A percentile compares a stretch with the other conserved stretches of the same genome.
Conservation (phyloP, 345 rosid species). For the Aquilaria malaccensis region DNA sequence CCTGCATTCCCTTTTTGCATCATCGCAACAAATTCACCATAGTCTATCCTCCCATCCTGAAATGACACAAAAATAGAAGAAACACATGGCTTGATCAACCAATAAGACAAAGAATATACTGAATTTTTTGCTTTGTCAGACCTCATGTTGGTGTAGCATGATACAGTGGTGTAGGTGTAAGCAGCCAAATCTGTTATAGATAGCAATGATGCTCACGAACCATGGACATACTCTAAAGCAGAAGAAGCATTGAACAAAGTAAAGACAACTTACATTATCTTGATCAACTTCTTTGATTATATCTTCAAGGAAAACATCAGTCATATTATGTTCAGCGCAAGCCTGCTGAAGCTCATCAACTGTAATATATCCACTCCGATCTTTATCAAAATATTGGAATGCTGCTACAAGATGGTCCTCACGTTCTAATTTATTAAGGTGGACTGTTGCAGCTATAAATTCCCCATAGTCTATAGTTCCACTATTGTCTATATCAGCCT, state of each 20-base stretch:
- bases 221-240: no score
- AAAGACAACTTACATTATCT: conserved; percentile 65
- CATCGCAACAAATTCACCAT: conserved; percentile 97
- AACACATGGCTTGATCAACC: background rate
- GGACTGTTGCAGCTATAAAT: conserved; percentile 95
- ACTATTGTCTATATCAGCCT: conserved; percentile 98
- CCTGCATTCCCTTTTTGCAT: conserved; percentile 98
- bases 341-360: conserved; percentile 97
- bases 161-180: no score
- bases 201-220: no score
- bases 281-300: conserved; percentile 94
- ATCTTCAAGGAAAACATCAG: conserved; percentile 83
- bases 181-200: background rate
- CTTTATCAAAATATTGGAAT: conserved; percentile 90
- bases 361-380: conserved; percentile 90
- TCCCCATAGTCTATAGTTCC: conserved; percentile 96
- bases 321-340: conserved; percentile 88
- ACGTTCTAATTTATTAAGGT: conserved; percentile 88
- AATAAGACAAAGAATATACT: no score
- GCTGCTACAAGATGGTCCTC: conserved; percentile 99
- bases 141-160: background rate
- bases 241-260: background rate
- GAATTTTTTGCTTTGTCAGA: no score
- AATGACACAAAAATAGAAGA: conserved; percentile 5
- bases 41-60: conserved; percentile 96